Percentiles rank a stretch among this genome's conserved stretches.
phyloP scores from a whole-genome alignment of 768 basidiomycete genomes.

The Termitomyces sp. region DNA sequence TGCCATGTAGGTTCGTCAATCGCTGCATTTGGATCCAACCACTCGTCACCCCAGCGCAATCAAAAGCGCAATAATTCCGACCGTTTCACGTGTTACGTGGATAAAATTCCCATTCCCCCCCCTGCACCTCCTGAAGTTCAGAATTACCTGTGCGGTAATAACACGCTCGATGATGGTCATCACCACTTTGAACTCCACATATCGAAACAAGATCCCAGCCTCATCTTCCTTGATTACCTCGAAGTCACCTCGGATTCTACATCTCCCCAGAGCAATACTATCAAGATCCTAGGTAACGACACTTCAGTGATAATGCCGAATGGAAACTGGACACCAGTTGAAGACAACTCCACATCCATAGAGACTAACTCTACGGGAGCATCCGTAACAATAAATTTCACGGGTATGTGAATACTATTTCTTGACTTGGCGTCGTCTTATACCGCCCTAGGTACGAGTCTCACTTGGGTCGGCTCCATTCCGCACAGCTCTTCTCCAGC shows the following conservation, averaged over 20 bases:
- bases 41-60: background rate
- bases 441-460: constrained; percentile 16
- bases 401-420: background rate
- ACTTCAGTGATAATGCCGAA: background rate
- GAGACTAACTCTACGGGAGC: background rate
- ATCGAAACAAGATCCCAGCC: background rate
- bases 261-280: background rate
- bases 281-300: background rate
- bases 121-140: too few species aligned
- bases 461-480: constrained; percentile 19
- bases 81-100: background rate
- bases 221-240: constrained; percentile 1
- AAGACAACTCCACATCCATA: background rate
- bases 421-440: background rate
- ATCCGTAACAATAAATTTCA: background rate
- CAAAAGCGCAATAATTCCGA: background rate
- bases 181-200: background rate
- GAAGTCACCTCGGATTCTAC: background rate
- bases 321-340: background rate
- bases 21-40: background rate
- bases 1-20: background rate
- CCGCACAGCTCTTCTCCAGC: background rate
- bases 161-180: background rate
- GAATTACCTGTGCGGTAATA: background rate
- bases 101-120: background rate